Evolutionary conservation across 208 protist genomes (phyloP), one percentile per base, ranked within the genome.

Genomic region (Endotrypanum monterogeii): DNA sequence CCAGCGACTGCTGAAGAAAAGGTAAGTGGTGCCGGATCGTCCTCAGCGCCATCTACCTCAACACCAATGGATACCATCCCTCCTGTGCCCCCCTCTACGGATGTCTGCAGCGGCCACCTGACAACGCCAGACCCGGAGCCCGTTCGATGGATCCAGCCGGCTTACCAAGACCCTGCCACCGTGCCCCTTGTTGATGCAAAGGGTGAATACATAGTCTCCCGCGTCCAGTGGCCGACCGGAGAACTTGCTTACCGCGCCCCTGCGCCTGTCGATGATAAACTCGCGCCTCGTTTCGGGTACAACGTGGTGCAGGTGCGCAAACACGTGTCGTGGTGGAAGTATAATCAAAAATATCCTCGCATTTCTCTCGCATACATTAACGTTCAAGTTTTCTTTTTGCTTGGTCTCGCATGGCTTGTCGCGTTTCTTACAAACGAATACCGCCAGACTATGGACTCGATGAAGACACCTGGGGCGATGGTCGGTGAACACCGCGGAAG

Each of bases 221-320:
- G 80, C 23, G 87, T 93, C 67, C 76, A 93, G 82, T 96, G 92
- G 92, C 92, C 92, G 14, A 96, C 88, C 1, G 92, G 92, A 11
- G 89, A 94, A 73, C 71, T 94, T 6, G 89, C 92, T 68, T 96
- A 96, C 80, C 82, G 67, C 20, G 94, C 92, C 1, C 92, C 92
- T 20, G 74, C 88, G 0, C 87, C 92, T 0, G 78, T 85, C 0
- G 88, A 94, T 44, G 86, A 87, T 56, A 91, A 90, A 62, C 76
- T 96, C 1, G 85, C 86, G 3, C 89, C 92, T 0, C 89, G 92
- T 23, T 96, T 96, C 30, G 92, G 92, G 23, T 96, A 96, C 73
- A 94, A 96, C 67, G 80, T 96, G 7, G 88, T 96, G 77, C 89
- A 93, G 72, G 92, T 96, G 50, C 89, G 89, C 72, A 96, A 96